Base-by-base conservation (phyloP, 2,329 filamentous ascomycete genomes). In the Kalmusia sp. region DNA sequence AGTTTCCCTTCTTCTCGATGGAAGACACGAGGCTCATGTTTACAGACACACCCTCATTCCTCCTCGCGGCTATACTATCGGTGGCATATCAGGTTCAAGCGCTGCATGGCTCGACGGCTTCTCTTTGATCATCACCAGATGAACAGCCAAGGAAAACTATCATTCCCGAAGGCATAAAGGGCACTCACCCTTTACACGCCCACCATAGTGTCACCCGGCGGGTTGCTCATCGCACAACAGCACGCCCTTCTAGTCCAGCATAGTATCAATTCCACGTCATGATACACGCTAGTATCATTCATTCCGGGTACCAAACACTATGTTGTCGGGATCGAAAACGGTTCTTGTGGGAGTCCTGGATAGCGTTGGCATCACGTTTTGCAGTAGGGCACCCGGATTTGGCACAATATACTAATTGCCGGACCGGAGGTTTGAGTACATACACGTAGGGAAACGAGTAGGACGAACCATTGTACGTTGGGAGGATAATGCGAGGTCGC, bases 1-100 rank as follows among this genome's bases (percentile, higher is more conserved):
- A 76, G 92, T 86, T 50, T 51, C 44, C 25, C 19, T 48, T n/a
- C 15, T 52, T 51, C 19, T 52, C 54, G 52, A 52, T 6, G 30
- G 51, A 24, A 54, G 31, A 27, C 9, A 21, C 49, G 43, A 54
- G 51, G 52, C 62, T 71, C 65, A 76, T 49, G 15, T 50, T 17
- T 45, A 1, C 63, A 97, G 93, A 58, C 89, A 93, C 73, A 95
- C 88, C 28, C 81, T 99, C 55, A 90, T 98, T 63, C 92, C 93
- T 46, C 95, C 95, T 9, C 83, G 90, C 62, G 93, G 93, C 43
- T 97, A 95, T 77, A 91, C 83, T 61, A 88, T 98, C 68, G 93
- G 90, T 56, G 95, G 95, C 54, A 83, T 98, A 58, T 89, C 91
- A 9, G 95, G 95, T 51, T 91, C 90, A 46, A 91, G 87, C 67